These are phyloP conservation scores for Ascoidea asiatica DNA, from an alignment of 805 yeast genomes.

Conservation along the genomic window DNA sequence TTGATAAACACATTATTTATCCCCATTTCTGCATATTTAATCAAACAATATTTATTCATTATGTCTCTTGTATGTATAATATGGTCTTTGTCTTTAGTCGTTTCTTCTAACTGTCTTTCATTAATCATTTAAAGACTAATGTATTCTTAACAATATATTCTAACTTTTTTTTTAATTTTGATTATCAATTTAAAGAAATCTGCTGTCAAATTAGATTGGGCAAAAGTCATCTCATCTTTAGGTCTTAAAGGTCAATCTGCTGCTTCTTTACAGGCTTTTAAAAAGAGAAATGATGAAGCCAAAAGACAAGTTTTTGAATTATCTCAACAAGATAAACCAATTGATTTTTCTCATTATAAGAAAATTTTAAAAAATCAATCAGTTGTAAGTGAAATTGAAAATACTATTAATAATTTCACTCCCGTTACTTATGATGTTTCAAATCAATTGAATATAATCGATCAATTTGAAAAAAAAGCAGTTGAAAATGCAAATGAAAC, in stretches of 20 bases:
- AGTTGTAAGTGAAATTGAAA: constrained; percentile 70
- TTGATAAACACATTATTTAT: background rate
- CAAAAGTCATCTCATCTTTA: constrained; percentile 73
- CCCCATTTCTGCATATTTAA: background rate
- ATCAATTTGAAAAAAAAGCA: constrained; percentile 90
- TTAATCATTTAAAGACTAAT: too few species aligned
- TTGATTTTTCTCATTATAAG: constrained; percentile 77
- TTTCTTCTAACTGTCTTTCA: too few species aligned
- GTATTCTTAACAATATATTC: background rate
- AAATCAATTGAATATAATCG: constrained; percentile 83
- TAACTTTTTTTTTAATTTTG: background rate
- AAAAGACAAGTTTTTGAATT: constrained; percentile 66
- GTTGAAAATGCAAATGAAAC: constrained; percentile 90
- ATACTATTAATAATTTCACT: constrained; percentile 59
- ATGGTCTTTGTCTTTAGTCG: background rate
- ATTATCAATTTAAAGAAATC: constrained; percentile 28
- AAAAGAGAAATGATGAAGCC: constrained; percentile 98
- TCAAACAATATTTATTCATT: too few species aligned
- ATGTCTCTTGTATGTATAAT: background rate
- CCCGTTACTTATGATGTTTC: constrained; percentile 79
- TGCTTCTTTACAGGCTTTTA: constrained; percentile 75
- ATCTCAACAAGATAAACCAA: constrained; percentile 56
- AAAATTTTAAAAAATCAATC: constrained; percentile 67
- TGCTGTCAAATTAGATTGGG: constrained; percentile 89
- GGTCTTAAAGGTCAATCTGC: constrained; percentile 93